phyloP scores from a whole-genome alignment of 2,329 filamentous ascomycete species.

The Alternaria angustiovoidea region DNA sequence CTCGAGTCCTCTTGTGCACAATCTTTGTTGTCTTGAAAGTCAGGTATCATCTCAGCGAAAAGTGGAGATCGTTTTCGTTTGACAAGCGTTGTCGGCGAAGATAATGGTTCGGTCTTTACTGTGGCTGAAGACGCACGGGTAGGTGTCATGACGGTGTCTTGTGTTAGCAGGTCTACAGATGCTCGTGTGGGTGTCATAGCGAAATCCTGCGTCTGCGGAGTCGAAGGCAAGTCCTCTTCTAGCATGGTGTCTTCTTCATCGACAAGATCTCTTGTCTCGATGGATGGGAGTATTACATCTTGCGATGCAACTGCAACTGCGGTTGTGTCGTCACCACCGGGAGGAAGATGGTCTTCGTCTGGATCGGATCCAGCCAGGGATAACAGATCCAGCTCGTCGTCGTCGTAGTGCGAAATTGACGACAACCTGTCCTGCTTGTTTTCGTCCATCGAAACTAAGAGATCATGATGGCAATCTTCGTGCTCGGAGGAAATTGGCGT shows the following conservation, averaged over 20 bases:
- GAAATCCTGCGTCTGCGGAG: constrained; percentile 5
- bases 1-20: accelerated
- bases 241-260: constrained; percentile 29
- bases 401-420: constrained; percentile 32
- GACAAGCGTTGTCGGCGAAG: constrained; percentile 4
- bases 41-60: background rate
- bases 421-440: constrained; percentile 6
- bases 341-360: constrained; percentile 12
- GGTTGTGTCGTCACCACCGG: constrained; percentile 8
- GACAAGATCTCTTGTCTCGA: constrained; percentile 27
- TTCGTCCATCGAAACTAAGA: background rate
- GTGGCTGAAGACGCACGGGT: constrained; percentile 4
- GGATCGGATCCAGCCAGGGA: constrained; percentile 31
- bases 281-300: constrained; percentile 34
- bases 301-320: constrained; percentile 10
- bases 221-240: constrained; percentile 17
- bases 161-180: background rate
- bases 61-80: background rate
- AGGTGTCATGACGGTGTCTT: constrained; percentile 1
- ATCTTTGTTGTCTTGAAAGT: background rate
- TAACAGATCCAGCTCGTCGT: constrained; percentile 39
- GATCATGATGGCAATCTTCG: constrained; percentile 5
- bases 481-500: constrained; percentile 41
- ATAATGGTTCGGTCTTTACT: constrained; percentile 14
- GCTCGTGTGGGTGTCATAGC: constrained; percentile 5